phyloP scores from a whole-genome alignment of 2,329 filamentous ascomycete genomes.

The Claviceps paspali region DNA sequence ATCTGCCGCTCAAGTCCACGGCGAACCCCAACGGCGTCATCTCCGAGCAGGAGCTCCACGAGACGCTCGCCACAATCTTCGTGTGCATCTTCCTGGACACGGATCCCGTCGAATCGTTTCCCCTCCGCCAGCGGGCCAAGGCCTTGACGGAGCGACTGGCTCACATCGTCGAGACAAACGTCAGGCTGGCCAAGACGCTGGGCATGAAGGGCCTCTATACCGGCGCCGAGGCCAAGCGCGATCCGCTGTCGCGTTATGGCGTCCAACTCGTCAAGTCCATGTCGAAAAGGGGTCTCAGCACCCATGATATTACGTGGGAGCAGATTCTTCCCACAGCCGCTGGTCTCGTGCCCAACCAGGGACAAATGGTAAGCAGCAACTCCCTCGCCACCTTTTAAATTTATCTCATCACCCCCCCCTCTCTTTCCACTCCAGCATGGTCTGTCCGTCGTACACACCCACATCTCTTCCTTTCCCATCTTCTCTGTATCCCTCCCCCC shows the following conservation, averaged over 20 bases:
- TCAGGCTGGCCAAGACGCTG: conserved; percentile 38
- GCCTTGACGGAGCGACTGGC: conserved; percentile 44
- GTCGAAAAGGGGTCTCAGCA: conserved; percentile 44
- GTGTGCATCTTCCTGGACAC: conserved; percentile 49
- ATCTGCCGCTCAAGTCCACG: conserved; percentile 49
- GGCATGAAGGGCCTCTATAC: conserved; percentile 33
- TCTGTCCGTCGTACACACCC: no score
- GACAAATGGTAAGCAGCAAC: conserved; percentile 48
- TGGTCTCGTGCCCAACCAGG: conserved; percentile 55
- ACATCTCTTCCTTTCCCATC: no score
- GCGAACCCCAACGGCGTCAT: conserved; percentile 44
- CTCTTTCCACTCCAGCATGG: no score
- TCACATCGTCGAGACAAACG: conserved; percentile 44
- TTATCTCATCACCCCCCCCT: no score
- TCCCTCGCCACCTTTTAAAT: no score
- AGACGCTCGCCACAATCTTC: conserved; percentile 50
- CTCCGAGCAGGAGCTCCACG: conserved; percentile 40
- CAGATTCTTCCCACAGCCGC: conserved; percentile 54
- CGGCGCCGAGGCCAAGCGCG: conserved; percentile 30
- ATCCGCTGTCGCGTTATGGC: conserved; percentile 47
- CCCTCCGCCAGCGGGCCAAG: conserved; percentile 41
- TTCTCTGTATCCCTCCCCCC: no score
- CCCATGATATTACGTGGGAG: conserved; percentile 53
- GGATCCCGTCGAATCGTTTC: conserved; percentile 52
- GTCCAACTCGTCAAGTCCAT: conserved; percentile 49